These are phyloP conservation scores for Xanthoconium purpureum DNA, from an alignment of 768 basidiomycete species.

Conservation along the genomic window DNA sequence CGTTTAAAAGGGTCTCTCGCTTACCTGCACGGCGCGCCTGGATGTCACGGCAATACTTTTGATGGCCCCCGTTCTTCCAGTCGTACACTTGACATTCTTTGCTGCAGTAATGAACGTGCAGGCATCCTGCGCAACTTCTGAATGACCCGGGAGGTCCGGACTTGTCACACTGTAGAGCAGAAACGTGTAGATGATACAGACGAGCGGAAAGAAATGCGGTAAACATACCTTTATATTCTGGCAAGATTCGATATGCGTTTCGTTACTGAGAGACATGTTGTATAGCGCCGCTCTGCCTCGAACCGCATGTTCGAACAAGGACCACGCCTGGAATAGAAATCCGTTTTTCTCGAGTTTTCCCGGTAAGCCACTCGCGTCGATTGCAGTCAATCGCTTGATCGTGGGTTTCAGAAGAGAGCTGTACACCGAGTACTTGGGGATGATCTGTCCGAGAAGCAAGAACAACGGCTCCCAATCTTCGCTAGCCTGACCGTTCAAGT, in stretches of 20 bases:
- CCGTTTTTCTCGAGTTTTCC: slow-evolving; percentile 18
- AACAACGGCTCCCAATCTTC: slow-evolving; percentile 32
- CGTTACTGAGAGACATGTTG: slow-evolving; percentile 1
- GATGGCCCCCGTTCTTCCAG: slow-evolving; percentile 29
- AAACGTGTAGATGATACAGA: neutral
- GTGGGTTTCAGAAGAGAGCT: slow-evolving; percentile 17
- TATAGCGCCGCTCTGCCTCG: slow-evolving; percentile 14
- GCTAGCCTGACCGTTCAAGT: slow-evolving; percentile 14
- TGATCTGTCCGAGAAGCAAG: slow-evolving; percentile 21
- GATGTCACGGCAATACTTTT: slow-evolving; percentile 25
- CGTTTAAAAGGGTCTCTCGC: neutral
- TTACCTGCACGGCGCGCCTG: slow-evolving; percentile 26
- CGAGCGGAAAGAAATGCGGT: neutral
- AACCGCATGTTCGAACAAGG: slow-evolving; percentile 19
- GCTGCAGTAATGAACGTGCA: slow-evolving; percentile 30
- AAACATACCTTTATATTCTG: slow-evolving; percentile 24
- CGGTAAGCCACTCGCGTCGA: slow-evolving; percentile 11
- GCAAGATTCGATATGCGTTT: slow-evolving; percentile 22
- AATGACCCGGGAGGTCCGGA: slow-evolving; percentile 25
- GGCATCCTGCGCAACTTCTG: slow-evolving; percentile 28
- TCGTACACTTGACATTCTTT: slow-evolving; percentile 31
- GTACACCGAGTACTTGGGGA: slow-evolving; percentile 29
- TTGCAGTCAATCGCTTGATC: slow-evolving; percentile 10
- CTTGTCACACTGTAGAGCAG: slow-evolving; percentile 20
- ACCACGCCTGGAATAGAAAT: slow-evolving; percentile 19